A percentile compares a stretch with the other conserved stretches of the same genome.
Conservation (phyloP, 257 asterid species). For the Nicotiana tomentosiformis region DNA sequence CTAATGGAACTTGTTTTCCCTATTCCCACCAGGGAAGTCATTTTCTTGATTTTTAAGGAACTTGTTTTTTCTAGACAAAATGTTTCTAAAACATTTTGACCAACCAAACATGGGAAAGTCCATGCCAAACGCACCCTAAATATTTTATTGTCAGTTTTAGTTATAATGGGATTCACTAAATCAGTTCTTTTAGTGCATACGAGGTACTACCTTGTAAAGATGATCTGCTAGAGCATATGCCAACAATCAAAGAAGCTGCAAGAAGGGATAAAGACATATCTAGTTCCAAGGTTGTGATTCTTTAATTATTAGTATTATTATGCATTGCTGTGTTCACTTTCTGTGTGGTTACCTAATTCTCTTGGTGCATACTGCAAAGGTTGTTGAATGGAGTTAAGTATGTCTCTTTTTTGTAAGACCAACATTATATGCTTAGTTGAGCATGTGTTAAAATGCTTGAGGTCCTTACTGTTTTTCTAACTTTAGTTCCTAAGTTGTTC, state of each 20-base stretch:
- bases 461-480: neutral
- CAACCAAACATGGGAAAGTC: too few species aligned
- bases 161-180: conserved; percentile 7
- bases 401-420: neutral
- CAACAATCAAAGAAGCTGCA: conserved; percentile 41
- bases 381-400: neutral
- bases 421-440: neutral
- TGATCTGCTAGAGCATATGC: conserved; percentile 52
- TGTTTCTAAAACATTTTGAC: too few species aligned
- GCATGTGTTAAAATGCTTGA: neutral
- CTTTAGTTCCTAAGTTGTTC: neutral
- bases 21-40: too few species aligned
- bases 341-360: neutral
- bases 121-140: neutral
- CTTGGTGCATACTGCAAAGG: neutral
- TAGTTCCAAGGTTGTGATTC: conserved; percentile 40
- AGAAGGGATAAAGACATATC: conserved; percentile 48
- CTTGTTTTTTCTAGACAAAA: too few species aligned
- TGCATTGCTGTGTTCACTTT: neutral
- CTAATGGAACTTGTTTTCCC: too few species aligned
- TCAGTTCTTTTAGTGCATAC: conserved; percentile 35
- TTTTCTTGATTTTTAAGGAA: too few species aligned
- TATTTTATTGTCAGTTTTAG: neutral
- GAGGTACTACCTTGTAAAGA: conserved; percentile 53
- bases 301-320: conserved; percentile 9